These are phyloP conservation scores for Magnolia sinica DNA, from an alignment of 164 flowering plant genomes.

Conservation along the genomic window DNA sequence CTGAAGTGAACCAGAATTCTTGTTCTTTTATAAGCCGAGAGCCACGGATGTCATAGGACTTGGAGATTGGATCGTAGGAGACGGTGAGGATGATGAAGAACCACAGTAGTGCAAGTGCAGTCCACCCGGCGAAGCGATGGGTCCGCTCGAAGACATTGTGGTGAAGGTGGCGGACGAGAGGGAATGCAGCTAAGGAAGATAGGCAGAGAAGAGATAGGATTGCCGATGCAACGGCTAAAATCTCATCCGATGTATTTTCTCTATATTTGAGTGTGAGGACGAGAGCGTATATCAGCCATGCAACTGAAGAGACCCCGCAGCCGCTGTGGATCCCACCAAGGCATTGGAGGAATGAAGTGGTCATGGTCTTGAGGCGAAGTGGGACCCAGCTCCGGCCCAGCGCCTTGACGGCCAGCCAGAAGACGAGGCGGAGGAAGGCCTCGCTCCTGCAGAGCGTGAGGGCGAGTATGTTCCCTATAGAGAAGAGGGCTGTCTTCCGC, in stretches of 20 bases:
- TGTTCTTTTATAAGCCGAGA: constrained; percentile 33
- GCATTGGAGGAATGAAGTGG: constrained; percentile 49
- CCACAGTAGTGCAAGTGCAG: constrained; percentile 50
- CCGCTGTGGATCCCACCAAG: constrained; percentile 62
- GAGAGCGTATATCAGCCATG: constrained; percentile 52
- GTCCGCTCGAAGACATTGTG: constrained; percentile 56
- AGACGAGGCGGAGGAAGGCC: constrained; percentile 37
- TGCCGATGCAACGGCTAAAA: constrained; percentile 32
- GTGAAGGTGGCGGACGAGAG: constrained; percentile 59
- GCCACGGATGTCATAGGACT: constrained; percentile 21
- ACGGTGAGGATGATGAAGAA: constrained; percentile 36
- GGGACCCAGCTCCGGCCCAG: constrained; percentile 49
- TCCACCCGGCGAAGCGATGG: constrained; percentile 61
- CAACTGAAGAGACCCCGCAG: constrained; percentile 50
- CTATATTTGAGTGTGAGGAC: constrained; percentile 32
- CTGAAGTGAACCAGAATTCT: constrained; percentile 61
- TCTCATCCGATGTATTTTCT: constrained; percentile 33
- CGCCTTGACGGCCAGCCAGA: constrained; percentile 47
- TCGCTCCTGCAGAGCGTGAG: constrained; percentile 47
- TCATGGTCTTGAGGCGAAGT: constrained; percentile 38
- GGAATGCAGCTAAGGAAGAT: constrained; percentile 53
- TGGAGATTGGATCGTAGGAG: constrained; percentile 39
- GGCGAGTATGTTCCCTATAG: constrained; percentile 47
- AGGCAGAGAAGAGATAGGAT: constrained; percentile 44
- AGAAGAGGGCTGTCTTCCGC: constrained; percentile 33